Evolutionary conservation across 83 land plant genomes (phyloP).

Genomic region (Thuja plicata): DNA sequence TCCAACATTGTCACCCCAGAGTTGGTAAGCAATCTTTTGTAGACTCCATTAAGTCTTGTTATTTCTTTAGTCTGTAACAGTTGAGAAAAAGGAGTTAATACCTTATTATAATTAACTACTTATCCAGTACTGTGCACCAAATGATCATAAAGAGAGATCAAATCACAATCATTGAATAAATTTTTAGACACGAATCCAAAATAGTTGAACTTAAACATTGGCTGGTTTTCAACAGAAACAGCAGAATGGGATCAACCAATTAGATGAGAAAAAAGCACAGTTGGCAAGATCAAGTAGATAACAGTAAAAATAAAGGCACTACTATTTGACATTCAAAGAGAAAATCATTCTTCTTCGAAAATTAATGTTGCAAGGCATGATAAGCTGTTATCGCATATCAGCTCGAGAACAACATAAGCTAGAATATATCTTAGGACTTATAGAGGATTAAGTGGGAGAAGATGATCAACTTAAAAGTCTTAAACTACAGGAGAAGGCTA

Average conservation of each 20-base stretch:
- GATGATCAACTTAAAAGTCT: background rate
- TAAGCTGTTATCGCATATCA: background rate
- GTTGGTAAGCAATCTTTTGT: slow-evolving; percentile 79
- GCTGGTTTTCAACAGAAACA: background rate
- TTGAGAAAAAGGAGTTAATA: background rate
- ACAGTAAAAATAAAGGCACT: background rate
- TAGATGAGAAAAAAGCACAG: background rate
- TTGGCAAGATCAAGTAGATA: background rate
- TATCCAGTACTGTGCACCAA: background rate
- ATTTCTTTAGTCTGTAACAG: slow-evolving; percentile 81
- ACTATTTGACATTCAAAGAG: background rate
- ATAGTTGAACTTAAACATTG: background rate
- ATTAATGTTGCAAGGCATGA: background rate
- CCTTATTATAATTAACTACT: background rate
- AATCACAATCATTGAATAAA: background rate
- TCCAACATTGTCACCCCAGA: slow-evolving; percentile 78
- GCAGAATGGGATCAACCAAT: background rate
- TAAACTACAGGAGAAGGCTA: background rate
- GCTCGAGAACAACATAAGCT: background rate
- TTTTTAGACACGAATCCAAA: background rate
- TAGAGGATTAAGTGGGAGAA: background rate
- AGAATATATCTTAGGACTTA: background rate
- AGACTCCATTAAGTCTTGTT: slow-evolving; percentile 74
- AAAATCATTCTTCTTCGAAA: background rate
- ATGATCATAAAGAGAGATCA: background rate